Evolutionary conservation across 148 eudicot species (phyloP), one percentile per base, ranked within the genome.

Genomic region (Pouteria glomerata): DNA sequence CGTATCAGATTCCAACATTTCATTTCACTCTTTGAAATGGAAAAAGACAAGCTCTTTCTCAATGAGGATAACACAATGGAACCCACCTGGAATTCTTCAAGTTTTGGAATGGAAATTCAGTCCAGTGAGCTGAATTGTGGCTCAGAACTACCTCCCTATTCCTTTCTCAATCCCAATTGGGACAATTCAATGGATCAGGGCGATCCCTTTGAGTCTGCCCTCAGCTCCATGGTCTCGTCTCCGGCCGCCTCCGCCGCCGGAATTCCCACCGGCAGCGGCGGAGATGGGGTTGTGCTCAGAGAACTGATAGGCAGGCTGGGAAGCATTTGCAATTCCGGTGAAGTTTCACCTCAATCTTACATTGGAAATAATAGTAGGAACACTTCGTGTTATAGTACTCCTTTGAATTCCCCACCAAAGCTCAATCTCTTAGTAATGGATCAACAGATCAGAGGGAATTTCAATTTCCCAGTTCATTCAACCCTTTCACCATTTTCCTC

Each of bases 231-330:
- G 41, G 91, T 87, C 2, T 93, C 98, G 0, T 93, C 96, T 21
- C 98, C 98, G 1, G 79, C 79, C 0, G 53, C 84, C 19, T 69
- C 85, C 35, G 55, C 47, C 35, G 64, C 78, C 68, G 64, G 66
- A 45, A 16, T 69, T n/a, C 73, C 69, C 23, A 26, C 15, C 33
- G 73, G 58, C 19, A 16, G 30, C 11, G 81, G 37, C 80, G 81
- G 82, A 2, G 89, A 83, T 16, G 86, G 84, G 30, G 35, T 84
- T 41, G 83, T 90, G 72, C 82, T 93, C 57, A 82, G 79, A 5
- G 98, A 93, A 6, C 76, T 93, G 0, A 88, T 93, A 62, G 98
- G 98, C 21, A 80, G 96, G 63, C 73, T 93, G 10, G 98, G 98
- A 29, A 89, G 87, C 72, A 87, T 93, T 2, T 84, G 90, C 76